Base-by-base conservation (phyloP, 2,329 filamentous ascomycete species). In the Rachicladosporium sp. region DNA sequence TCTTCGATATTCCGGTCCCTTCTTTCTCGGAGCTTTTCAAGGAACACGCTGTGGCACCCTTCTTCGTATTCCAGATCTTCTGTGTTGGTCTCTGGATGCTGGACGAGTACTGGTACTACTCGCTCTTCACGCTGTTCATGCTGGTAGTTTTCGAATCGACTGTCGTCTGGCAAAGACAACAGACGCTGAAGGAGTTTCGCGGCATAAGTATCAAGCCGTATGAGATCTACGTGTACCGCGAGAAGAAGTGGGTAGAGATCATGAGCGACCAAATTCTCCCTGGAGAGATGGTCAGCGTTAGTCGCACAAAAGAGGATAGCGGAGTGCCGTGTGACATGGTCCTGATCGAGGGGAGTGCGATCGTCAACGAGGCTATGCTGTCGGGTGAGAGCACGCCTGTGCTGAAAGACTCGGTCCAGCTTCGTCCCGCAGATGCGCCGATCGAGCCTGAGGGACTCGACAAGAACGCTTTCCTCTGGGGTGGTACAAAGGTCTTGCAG, bases 101-200 rank as follows among this genome's bases (percentile, higher is more conserved):
- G 58, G 91, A 98, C 58, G 93, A 98, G 65, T 98, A 96, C 67
- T 98, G 93, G 91, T 98, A 98, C 70, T 98, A 98, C 67, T 96
- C 91, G 45, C 76, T 98, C 12, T 98, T 98, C 64, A 98, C 93
- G 1, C 78, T 98, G 13, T 88, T 96, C 68, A 98, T 98, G 93
- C 76, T 98, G 41, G 86, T 98, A 50, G 80, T 78, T 43, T 98
- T 98, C 53, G 91, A 98, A 68, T 95, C 88, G 61, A 98, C 91
- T 2, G 93, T 98, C 30, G 93, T 98, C 10, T 98, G 91, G 93
- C 91, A 98, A 67, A 80, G 91, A 45, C 91, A 98, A 73, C 76
- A 89, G 50, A 98, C 93, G 2, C 66, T 98, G 49, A 93, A 76
- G 57, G 91, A 98, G 64, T 98, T 98, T 68, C 85, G 91, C 36